These are phyloP conservation scores for Botrytis galanthina DNA, from an alignment of 2,329 filamentous ascomycete species.

Conservation along the genomic window DNA sequence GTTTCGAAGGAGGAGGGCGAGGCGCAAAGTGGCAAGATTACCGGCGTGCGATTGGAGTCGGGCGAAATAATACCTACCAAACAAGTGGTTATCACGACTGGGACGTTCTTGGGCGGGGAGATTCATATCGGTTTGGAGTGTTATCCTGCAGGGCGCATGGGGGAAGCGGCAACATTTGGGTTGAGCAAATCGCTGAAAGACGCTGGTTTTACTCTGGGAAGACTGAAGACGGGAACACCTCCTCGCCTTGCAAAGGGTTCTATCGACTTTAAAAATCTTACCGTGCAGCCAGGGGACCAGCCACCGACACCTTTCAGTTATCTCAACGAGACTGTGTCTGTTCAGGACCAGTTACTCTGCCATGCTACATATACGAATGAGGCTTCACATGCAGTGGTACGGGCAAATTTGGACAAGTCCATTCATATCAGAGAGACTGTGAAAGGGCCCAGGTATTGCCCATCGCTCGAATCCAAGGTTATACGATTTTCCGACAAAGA, in stretches of 20 bases:
- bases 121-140: constrained; percentile 89
- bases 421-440: constrained; percentile 96
- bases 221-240: constrained; percentile 93
- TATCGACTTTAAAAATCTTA: constrained; percentile 73
- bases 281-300: constrained; percentile 76
- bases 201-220: constrained; percentile 84
- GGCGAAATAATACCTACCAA: constrained; percentile 78
- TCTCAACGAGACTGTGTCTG: constrained; percentile 73
- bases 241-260: constrained; percentile 78
- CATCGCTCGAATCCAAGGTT: constrained; percentile 91
- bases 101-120: constrained; percentile 91
- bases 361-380: constrained; percentile 85
- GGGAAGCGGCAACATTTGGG: constrained; percentile 88
- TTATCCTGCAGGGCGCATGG: constrained; percentile 86
- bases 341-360: constrained; percentile 81
- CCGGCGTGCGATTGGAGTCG: constrained; percentile 81
- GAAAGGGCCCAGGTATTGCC: constrained; percentile 91
- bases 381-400: constrained; percentile 76
- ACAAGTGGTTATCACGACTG: constrained; percentile 90
- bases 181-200: constrained; percentile 86
- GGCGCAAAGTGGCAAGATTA: constrained; percentile 67
- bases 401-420: constrained; percentile 88
- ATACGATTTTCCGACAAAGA: constrained; percentile 80
- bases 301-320: constrained; percentile 91
- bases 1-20: constrained; percentile 54